Evolutionary conservation across 148 eudicot species (phyloP), one percentile per base, ranked within the genome.

Genomic region (Heliosperma pusillum): DNA sequence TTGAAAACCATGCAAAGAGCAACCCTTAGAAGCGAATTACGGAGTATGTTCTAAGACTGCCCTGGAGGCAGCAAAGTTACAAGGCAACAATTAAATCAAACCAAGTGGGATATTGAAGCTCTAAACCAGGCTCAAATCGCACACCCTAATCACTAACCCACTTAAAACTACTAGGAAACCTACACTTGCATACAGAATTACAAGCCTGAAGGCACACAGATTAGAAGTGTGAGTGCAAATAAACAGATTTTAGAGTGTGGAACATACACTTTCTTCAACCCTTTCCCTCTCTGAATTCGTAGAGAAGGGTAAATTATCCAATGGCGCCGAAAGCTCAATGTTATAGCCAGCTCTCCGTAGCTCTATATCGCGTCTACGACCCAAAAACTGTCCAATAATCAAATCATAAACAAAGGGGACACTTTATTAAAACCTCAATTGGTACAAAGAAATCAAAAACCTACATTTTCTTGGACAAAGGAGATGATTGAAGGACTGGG

Each of bases 401-500:
- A 60, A 52, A 58, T 30, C 77, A 73, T 27, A n/a, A 71, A 33
- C 29, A 24, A 24, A 64, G 58, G 27, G 61, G 42, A 65, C 25
- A 73, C 1, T 3, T 17, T 50, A 79, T 52, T 53, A 71, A 67
- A 68, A 52, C 74, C 44, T 44, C 63, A 80, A 63, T 13, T 66
- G 67, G 76, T 70, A 12, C 73, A 36, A 53, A 74, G 71, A 36
- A 19, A 71, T 58, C 40, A 80, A 67, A 19, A 61, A 47, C 40
- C 80, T 90, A 94, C 98, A 85, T 94, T 94, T 50, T 89, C 91
- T 69, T 91, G 87, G 61, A 94, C 97, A 80, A 87, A 94, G 58
- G 90, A 76, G 76, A 91, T 85, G 68, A 94, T 87, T 63, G 95
- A 94, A 30, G 89, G 85, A 69, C 90, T 90, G 45, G 98, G 97